Percentiles rank a stretch among this genome's conserved stretches.
phyloP scores from a whole-genome alignment of 768 basidiomycete genomes.

The Kwoniella sp. region DNA sequence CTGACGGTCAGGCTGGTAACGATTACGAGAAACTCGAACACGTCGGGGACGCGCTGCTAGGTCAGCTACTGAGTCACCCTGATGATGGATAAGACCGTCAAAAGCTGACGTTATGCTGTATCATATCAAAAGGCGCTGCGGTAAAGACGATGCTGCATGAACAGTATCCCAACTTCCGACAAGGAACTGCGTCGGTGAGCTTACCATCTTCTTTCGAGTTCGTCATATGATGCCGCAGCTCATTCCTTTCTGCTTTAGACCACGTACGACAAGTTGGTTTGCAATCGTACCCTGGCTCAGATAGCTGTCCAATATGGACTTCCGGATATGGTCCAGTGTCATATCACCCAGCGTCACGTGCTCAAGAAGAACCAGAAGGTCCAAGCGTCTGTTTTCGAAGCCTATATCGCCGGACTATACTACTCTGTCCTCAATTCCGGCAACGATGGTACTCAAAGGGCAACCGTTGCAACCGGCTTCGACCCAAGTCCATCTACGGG shows the following conservation, averaged over 20 bases:
- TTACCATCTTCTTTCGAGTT: not conserved
- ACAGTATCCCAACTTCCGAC: constrained; percentile 18
- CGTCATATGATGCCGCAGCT: no score
- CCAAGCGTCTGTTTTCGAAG: constrained; percentile 41
- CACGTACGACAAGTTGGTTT: constrained; percentile 33
- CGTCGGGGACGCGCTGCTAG: constrained; percentile 23
- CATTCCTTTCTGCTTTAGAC: no score
- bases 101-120: not conserved
- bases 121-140: constrained; percentile 6
- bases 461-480: not conserved
- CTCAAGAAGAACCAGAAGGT: constrained; percentile 27
- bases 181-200: constrained; percentile 20
- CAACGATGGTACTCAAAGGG: not conserved
- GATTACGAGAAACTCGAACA: constrained; percentile 32
- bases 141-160: constrained; percentile 14
- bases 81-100: not conserved
- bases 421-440: constrained; percentile 32
- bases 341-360: not conserved
- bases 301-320: constrained; percentile 37
- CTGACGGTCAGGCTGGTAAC: not conserved
- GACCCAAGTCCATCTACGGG: not conserved
- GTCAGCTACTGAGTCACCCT: constrained; percentile 3
- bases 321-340: constrained; percentile 14
- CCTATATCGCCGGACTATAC: constrained; percentile 42
- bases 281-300: constrained; percentile 38